Evolutionary conservation across 2,329 filamentous ascomycete genomes (phyloP).

Genomic region (Neonectria faginata): DNA sequence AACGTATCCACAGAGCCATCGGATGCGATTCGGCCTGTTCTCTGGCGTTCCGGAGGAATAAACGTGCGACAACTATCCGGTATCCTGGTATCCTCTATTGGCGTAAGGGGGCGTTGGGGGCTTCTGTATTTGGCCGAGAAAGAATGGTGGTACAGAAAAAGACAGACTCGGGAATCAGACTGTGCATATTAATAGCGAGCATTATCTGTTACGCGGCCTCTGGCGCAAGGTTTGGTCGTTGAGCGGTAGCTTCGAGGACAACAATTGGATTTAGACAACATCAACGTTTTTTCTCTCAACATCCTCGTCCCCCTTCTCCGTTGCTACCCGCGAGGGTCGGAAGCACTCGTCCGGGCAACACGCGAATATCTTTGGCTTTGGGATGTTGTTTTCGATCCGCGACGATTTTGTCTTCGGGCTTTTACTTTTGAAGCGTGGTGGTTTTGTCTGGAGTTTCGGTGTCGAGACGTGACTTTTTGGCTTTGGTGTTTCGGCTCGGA

Average conservation of each 20-base stretch:
- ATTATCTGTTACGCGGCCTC: slow-evolving; percentile 49
- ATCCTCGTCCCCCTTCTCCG: neutral
- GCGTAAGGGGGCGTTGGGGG: slow-evolving; percentile 44
- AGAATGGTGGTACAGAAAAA: slow-evolving; percentile 39
- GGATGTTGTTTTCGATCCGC: neutral
- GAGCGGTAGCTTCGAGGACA: slow-evolving; percentile 47
- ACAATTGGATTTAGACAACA: slow-evolving; percentile 48
- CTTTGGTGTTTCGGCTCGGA: neutral
- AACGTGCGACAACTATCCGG: slow-evolving; percentile 24
- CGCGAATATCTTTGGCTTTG: neutral
- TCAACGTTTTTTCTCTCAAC: slow-evolving; percentile 37
- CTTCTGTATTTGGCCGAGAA: slow-evolving; percentile 40
- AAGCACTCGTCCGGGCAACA: neutral
- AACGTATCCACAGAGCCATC: slow-evolving; percentile 71
- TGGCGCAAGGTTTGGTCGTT: slow-evolving; percentile 45
- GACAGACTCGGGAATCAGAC: slow-evolving; percentile 36
- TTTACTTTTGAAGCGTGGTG: too few species aligned
- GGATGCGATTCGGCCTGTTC: slow-evolving; percentile 81
- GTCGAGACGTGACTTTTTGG: neutral
- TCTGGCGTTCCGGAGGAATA: slow-evolving; percentile 74
- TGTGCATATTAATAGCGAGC: slow-evolving; percentile 52
- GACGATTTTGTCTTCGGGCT: neutral
- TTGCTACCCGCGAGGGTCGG: neutral
- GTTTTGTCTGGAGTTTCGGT: neutral
- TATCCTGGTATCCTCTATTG: slow-evolving; percentile 37